These are phyloP conservation scores for Sclerotinia minor DNA, from an alignment of 2,329 filamentous ascomycete species.

Conservation along the genomic window DNA sequence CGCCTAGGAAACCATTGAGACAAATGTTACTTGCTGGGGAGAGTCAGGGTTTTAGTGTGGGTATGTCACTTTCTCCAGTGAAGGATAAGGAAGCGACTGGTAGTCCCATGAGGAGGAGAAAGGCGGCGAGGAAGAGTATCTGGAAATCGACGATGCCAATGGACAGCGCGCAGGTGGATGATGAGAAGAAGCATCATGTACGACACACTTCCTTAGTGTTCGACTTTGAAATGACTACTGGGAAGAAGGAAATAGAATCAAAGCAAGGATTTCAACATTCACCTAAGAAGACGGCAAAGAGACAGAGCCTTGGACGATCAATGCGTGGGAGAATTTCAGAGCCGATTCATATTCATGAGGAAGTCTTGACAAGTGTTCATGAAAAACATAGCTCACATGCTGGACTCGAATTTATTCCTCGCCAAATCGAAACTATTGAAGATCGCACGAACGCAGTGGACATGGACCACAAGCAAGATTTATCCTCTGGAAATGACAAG, in stretches of 20 bases:
- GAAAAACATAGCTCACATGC: neutral
- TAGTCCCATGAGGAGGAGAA: conserved; percentile 31
- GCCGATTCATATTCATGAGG: neutral
- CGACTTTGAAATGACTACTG: conserved; percentile 12
- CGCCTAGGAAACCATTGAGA: conserved; percentile 37
- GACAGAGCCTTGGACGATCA: conserved; percentile 21
- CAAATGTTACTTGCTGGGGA: conserved; percentile 26
- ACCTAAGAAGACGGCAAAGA: neutral
- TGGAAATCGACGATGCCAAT: conserved; percentile 26
- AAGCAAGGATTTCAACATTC: neutral
- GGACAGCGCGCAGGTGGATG: neutral
- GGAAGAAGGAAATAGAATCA: neutral
- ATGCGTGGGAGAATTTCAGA: conserved; percentile 21
- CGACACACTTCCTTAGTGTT: conserved; percentile 13
- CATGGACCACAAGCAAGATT: neutral
- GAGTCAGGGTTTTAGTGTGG: conserved; percentile 2
- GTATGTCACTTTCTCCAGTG: neutral
- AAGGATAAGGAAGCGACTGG: neutral
- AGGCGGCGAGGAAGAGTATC: conserved; percentile 34
- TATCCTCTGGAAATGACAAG: too few species aligned
- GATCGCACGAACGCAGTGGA: neutral
- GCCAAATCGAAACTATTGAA: neutral
- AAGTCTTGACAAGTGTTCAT: neutral
- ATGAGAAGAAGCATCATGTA: conserved; percentile 17
- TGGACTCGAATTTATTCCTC: neutral